Evolutionary conservation across 1,284 basidiomycete genomes (phyloP).

Genomic region (Ustilago xerochloae): DNA sequence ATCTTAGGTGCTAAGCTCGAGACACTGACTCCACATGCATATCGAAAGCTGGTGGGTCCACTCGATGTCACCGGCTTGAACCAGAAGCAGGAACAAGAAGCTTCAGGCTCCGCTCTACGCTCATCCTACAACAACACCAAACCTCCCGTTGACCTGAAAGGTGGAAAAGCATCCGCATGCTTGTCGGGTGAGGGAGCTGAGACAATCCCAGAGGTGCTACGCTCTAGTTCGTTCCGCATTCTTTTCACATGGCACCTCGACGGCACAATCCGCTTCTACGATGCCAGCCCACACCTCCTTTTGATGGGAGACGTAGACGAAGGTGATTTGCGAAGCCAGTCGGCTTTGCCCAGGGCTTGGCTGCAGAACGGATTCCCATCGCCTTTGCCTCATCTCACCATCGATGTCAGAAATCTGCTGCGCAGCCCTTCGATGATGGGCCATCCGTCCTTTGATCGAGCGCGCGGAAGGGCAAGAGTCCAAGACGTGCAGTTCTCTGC

Average conservation of each 20-base stretch:
- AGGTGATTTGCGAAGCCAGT: slow-evolving; percentile 23
- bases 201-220: slow-evolving; percentile 28
- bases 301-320: slow-evolving; percentile 50
- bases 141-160: slow-evolving; percentile 35
- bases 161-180: slow-evolving; percentile 49
- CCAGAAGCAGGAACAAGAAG: slow-evolving; percentile 40
- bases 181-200: slow-evolving; percentile 32
- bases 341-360: slow-evolving; percentile 16
- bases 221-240: slow-evolving; percentile 39
- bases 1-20: slow-evolving; percentile 54
- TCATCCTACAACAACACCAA: slow-evolving; percentile 23
- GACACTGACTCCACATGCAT: slow-evolving; percentile 46
- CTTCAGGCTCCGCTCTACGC: slow-evolving; percentile 18
- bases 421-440: slow-evolving; percentile 38
- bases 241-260: slow-evolving; percentile 66
- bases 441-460: slow-evolving; percentile 49
- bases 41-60: slow-evolving; percentile 53
- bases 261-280: slow-evolving; percentile 61
- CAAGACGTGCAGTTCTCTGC: slow-evolving; percentile 49
- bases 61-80: slow-evolving; percentile 40
- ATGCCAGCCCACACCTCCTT: slow-evolving; percentile 61
- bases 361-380: slow-evolving; percentile 55
- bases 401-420: slow-evolving; percentile 39
- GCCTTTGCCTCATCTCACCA: slow-evolving; percentile 61
- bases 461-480: slow-evolving; percentile 32